Evolutionary conservation across 2,329 filamentous ascomycete species (phyloP), one percentile per base, ranked within the genome.

Genomic region (Eutypella sp.): DNA sequence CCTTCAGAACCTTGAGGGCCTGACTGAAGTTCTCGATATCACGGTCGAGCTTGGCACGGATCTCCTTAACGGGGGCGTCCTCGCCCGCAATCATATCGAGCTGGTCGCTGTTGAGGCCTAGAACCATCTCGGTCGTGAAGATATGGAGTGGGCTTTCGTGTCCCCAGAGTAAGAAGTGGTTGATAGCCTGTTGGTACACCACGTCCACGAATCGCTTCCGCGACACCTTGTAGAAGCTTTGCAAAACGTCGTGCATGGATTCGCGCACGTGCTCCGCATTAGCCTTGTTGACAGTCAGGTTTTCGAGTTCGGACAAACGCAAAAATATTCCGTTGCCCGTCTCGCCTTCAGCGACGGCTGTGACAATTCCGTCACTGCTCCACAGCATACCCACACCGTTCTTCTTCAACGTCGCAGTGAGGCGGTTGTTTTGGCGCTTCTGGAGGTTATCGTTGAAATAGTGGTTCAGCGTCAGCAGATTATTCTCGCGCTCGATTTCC

Each of bases 121-220:
- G 61, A 0, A 85, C 69, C 34, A 76, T 75, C 0, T 69, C 58
- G 0, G 78, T 68, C 0, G 68, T 74, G 37, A 87, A 73, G 0
- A 79, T 62, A 9, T 62, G 67, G 2, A 84, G 63, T 0, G 81
- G 81, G 5, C 75, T 75, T 0, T 68, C 51, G 0, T 69, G 56
- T 0, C 75, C 72, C 1, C 63, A 64, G 0, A 85, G 61, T 0
- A 87, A 67, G 47, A 70, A 70, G 54, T 81, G 64, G 37, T 77
- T 73, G 2, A 78, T 66, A 0, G 73, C 78, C 50, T 86, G 82
- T 49, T 75, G 73, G 55, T 71, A 81, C 2, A 89, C 61, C 3
- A 69, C 74, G 52, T 88, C 84, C 2, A 84, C 72, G 47, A 88
- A 85, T 0, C 81, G 74, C 55, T 78, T 77, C 11, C 68, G 69